Base-by-base conservation (phyloP, 2,329 filamentous ascomycete genomes). In the Botrytis tulipae region DNA sequence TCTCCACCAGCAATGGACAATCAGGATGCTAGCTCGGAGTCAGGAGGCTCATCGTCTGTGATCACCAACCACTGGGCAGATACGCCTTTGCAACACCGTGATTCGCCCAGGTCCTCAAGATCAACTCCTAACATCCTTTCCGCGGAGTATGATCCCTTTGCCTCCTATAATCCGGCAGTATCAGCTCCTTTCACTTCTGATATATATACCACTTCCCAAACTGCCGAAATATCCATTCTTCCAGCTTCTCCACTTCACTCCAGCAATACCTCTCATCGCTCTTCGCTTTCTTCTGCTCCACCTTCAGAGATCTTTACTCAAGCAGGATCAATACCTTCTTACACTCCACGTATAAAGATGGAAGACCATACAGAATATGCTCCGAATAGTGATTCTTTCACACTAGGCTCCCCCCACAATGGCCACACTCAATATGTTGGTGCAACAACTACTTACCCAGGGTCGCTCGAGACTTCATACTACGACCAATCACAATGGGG, bases 61-160 rank as follows among this genome's bases (percentile, higher is more conserved):
- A 74, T 76, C 63, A 76, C 76, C 75, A 78, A 76, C 74, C 74
- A 68, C 73, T 80, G 79, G 79, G 74, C 77, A 73, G 76, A 76
- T n/a, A 69, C 73, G 48, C 69, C 72, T 66, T 70, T 78, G 48
- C 78, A 79, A 67, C 77, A 77, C 70, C 76, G 73, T 67, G 76
- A 74, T 57, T 75, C 76, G 59, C 74, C 79, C 44, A 78, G 78
- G 62, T 78, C 78, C 44, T 75, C 78, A 44, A 77, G 78, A 42
- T 74, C 78, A 40, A 79, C 77, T 75, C 83, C 85, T 71, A 85
- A 83, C 76, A 82, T 86, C 44, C 79, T 87, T 73, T 82, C 85
- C 48, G 79, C 84, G 51, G 86, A 87, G 63, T 89, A 88, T 78
- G 85, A 86, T 77, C 80, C 84, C 44, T 89, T 87, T 78, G 82